Percentiles rank a stretch among this genome's conserved stretches.
Conservation (phyloP, 768 basidiomycete species). For the Pholiota microspora region DNA sequence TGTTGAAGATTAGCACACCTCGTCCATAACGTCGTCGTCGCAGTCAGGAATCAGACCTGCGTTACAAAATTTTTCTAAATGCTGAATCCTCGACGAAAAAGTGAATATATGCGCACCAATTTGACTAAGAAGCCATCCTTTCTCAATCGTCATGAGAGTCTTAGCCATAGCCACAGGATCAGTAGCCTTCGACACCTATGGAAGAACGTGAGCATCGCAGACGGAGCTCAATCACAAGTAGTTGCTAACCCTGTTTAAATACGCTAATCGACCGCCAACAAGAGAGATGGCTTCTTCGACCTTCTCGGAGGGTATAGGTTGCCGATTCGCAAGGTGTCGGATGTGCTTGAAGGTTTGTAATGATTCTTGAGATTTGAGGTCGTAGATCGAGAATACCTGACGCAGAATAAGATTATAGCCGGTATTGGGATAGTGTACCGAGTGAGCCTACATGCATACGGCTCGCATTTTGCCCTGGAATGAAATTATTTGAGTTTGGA, state of each 20-base stretch:
- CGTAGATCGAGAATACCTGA: slow-evolving; percentile 69
- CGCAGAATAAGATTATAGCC: background rate
- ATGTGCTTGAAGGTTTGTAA: slow-evolving; percentile 53
- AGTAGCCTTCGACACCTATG: slow-evolving; percentile 50
- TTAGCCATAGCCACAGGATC: slow-evolving; percentile 67
- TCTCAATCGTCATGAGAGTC: slow-evolving; percentile 67
- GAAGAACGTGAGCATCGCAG: background rate
- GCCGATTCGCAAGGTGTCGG: slow-evolving; percentile 39
- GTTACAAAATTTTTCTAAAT: background rate
- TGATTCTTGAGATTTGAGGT: slow-evolving; percentile 61
- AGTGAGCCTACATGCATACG: slow-evolving; percentile 63
- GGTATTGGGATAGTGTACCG: background rate
- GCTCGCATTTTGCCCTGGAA: slow-evolving; percentile 62
- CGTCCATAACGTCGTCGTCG: slow-evolving; percentile 89
- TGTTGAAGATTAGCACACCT: slow-evolving; percentile 46
- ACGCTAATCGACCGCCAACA: slow-evolving; percentile 80
- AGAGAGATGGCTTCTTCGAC: slow-evolving; percentile 50
- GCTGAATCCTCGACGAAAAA: background rate
- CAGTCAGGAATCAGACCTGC: slow-evolving; percentile 70
- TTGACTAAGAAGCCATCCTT: slow-evolving; percentile 76
- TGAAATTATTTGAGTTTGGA: slow-evolving; percentile 7
- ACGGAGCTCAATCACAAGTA: background rate
- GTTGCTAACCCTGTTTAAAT: slow-evolving; percentile 54
- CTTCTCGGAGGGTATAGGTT: slow-evolving; percentile 28
- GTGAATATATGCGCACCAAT: slow-evolving; percentile 44